Evolutionary conservation across 352 stramenopile genomes (phyloP).

Genomic region (Phytopythium delawarense): DNA sequence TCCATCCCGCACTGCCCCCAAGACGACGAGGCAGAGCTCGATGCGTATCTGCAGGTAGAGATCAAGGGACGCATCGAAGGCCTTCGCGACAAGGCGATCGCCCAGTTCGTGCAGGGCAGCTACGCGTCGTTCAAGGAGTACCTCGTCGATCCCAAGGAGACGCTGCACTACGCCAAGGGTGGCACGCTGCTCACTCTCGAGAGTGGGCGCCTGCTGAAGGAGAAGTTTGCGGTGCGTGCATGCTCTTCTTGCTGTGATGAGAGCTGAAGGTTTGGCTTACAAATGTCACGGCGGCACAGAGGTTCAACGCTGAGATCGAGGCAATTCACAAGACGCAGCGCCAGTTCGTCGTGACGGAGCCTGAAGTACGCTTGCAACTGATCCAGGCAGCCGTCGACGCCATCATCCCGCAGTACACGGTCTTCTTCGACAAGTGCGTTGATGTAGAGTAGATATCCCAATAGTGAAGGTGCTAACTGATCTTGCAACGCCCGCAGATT

Average conservation of each 20-base stretch:
- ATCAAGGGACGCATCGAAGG: constrained; percentile 83
- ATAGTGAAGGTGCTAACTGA: neutral
- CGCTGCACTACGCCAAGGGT: constrained; percentile 84
- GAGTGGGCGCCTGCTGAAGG: constrained; percentile 89
- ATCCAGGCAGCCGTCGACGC: constrained; percentile 79
- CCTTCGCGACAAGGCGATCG: constrained; percentile 82
- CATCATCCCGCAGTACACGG: constrained; percentile 87
- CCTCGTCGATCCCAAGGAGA: constrained; percentile 76
- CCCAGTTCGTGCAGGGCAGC: constrained; percentile 80
- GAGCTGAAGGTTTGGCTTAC: neutral
- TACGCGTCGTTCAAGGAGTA: constrained; percentile 60
- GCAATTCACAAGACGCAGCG: constrained; percentile 65
- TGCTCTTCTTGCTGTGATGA: neutral
- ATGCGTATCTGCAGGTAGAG: constrained; percentile 44
- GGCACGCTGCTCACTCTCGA: constrained; percentile 85
- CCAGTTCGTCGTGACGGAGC: constrained; percentile 84
- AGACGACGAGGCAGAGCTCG: constrained; percentile 38
- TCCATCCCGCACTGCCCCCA: constrained; percentile 55
- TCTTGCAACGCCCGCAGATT: constrained; percentile 43
- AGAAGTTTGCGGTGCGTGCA: constrained; percentile 79
- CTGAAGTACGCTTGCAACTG: constrained; percentile 76
- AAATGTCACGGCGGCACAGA: constrained; percentile 18
- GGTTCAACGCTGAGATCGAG: constrained; percentile 71
- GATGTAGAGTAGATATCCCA: neutral
- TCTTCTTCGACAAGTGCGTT: constrained; percentile 88